phyloP scores from a whole-genome alignment of 2,329 filamentous ascomycete species.

The Cytospora chrysosperma region DNA sequence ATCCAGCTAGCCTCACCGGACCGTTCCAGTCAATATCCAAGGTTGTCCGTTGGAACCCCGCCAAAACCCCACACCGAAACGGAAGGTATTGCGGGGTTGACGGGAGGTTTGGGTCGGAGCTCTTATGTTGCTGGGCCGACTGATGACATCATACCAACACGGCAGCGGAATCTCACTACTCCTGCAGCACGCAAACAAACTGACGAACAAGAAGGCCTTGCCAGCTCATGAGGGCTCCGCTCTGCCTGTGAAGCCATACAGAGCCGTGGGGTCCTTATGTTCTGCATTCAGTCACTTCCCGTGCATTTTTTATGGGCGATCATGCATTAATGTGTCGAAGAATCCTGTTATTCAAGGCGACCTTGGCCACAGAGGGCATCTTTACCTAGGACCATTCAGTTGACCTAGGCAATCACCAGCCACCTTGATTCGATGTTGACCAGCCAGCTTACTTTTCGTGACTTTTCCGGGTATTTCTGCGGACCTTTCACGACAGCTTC shows the following conservation, averaged over 20 bases:
- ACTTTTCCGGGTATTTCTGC: background rate
- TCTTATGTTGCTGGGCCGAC: conserved; percentile 25
- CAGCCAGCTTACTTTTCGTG: conserved; percentile 14
- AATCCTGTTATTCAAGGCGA: conserved; percentile 2
- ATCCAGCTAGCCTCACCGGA: background rate
- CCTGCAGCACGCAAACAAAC: too few species aligned
- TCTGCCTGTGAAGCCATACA: background rate
- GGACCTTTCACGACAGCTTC: background rate
- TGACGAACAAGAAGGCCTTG: background rate
- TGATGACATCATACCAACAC: conserved; percentile 25
- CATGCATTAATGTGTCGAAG: background rate
- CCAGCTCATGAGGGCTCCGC: background rate
- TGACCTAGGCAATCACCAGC: conserved; percentile 11
- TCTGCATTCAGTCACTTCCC: background rate
- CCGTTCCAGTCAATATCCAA: too few species aligned
- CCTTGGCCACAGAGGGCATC: conserved; percentile 10
- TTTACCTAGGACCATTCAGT: background rate
- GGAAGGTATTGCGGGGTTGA: conserved; percentile 10
- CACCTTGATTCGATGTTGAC: conserved; percentile 21
- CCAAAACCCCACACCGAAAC: background rate
- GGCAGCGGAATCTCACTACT: background rate
- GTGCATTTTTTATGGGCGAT: background rate
- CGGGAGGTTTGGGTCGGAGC: background rate
- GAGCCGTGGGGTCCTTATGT: background rate
- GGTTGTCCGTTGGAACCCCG: background rate